Evolutionary conservation across 2,329 filamentous ascomycete genomes (phyloP), one percentile per base, ranked within the genome.

Genomic region (Fusarium euwallaceae): DNA sequence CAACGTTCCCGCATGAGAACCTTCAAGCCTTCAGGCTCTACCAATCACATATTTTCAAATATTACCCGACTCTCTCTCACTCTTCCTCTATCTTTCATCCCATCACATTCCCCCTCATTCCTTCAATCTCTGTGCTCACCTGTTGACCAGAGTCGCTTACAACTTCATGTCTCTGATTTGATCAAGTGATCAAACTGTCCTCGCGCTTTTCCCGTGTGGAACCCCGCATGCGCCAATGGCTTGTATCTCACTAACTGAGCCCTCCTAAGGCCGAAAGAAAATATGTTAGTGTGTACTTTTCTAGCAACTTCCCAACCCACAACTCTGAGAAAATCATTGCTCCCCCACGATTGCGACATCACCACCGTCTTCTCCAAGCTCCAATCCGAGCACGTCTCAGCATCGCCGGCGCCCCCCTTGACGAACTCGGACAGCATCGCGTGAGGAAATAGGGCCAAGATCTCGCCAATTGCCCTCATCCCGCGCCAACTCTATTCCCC

Each of bases 281-380:
- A 24, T 6, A 53, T 74, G 75, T 51, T 78, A 78, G 72, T 71
- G 58, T 11, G n/a, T 76, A 70, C 72, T 51, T 69, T 51, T 10
- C 39, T 14, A 20, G 34, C 39, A 27, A 59, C 65, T 63, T 76
- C 66, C 70, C 45, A 70, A 70, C 67, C 67, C 76, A 79, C 75
- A 78, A 78, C 69, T 70, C 61, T 32, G 61, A 68, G 69, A 66
- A 77, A 78, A 72, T 67, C 72, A 67, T 66, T 65, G 60, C 66
- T 73, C 68, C 74, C 64, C 72, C 69, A 77, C 73, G 68, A 78
- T 78, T 72, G 76, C 77, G 72, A 77, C 72, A 78, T 76, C 69
- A 64, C 64, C 74, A 58, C 64, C 56, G 68, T 61, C 75, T 62
- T 72, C 61, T 72, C 67, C 17, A 66, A 41, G 34, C 59, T 59